Evolutionary conservation across 2,329 filamentous ascomycete species (phyloP).

Genomic region (Davidsoniella virescens): DNA sequence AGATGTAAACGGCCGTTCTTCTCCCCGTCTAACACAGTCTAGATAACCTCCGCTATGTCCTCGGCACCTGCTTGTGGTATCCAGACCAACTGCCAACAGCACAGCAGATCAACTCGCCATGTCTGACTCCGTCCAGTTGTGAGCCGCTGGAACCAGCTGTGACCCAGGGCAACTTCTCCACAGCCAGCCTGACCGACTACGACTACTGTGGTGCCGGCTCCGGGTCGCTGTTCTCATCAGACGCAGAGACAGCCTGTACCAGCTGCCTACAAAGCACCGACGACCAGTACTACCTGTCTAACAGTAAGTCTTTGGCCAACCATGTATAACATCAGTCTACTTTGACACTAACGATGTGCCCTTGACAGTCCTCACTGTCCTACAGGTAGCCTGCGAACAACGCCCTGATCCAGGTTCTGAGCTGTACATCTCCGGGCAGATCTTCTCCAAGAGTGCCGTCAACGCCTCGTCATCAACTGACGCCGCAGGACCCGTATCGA

Average conservation of each 20-base stretch:
- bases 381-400: conserved; percentile 32
- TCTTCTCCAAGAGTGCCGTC: conserved; percentile 25
- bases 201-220: conserved; percentile 27
- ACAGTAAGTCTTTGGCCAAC: conserved; percentile 25
- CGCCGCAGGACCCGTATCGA: not conserved
- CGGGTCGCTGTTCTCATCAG: conserved; percentile 19
- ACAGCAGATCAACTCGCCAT: conserved; percentile 24
- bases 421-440: conserved; percentile 26
- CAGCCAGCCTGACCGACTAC: conserved; percentile 17
- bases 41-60: conserved; percentile 35
- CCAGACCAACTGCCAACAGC: conserved; percentile 19
- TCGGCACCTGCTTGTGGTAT: conserved; percentile 30
- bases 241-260: conserved; percentile 22
- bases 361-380: conserved; percentile 28
- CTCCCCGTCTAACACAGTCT: conserved; percentile 14
- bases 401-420: conserved; percentile 23
- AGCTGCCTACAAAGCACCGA: conserved; percentile 27
- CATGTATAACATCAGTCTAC: not conserved
- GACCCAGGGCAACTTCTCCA: conserved; percentile 19
- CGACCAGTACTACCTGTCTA: conserved; percentile 28
- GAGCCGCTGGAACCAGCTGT: conserved; percentile 24
- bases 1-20: not conserved
- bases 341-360: conserved; percentile 9
- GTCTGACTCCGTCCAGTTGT: conserved; percentile 27
- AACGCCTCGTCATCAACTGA: conserved; percentile 17